phyloP scores from a whole-genome alignment of 2,329 filamentous ascomycete genomes.

The Xylariaceae sp. region DNA sequence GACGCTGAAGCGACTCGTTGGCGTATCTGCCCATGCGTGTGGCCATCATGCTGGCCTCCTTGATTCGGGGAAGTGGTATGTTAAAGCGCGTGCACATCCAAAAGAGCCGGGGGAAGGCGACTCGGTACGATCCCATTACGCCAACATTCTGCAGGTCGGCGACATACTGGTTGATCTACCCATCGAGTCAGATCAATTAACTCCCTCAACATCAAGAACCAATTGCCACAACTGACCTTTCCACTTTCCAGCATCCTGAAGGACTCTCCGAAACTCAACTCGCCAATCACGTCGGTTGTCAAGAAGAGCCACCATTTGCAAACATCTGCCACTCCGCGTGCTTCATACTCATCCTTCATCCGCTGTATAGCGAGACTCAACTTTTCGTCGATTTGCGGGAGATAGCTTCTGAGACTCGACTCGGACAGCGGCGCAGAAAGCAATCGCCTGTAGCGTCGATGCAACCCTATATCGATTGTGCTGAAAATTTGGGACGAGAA shows the following conservation, averaged over 20 bases:
- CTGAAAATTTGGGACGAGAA: conserved; percentile 34
- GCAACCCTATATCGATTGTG: conserved; percentile 35
- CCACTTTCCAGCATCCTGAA: conserved; percentile 48
- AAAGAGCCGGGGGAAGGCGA: conserved; percentile 31
- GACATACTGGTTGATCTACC: conserved; percentile 39
- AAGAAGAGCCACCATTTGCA: conserved; percentile 52
- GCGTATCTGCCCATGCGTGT: conserved; percentile 27
- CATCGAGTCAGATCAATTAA: neutral
- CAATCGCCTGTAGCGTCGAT: conserved; percentile 37
- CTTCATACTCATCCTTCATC: conserved; percentile 40
- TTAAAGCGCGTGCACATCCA: conserved; percentile 14
- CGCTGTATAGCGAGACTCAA: conserved; percentile 37
- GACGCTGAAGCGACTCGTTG: conserved; percentile 23
- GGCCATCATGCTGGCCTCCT: conserved; percentile 5
- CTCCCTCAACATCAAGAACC: neutral
- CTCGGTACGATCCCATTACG: conserved; percentile 22
- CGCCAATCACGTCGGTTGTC: conserved; percentile 49
- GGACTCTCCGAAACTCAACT: conserved; percentile 50
- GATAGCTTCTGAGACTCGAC: conserved; percentile 31
- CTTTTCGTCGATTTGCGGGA: conserved; percentile 34
- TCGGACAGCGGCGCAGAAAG: conserved; percentile 38
- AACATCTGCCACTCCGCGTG: conserved; percentile 39
- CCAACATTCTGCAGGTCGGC: conserved; percentile 34
- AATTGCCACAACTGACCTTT: conserved; percentile 33
- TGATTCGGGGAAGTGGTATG: conserved; percentile 30